phyloP scores from a whole-genome alignment of 2,329 filamentous ascomycete genomes.

The Fusarium sp. region DNA sequence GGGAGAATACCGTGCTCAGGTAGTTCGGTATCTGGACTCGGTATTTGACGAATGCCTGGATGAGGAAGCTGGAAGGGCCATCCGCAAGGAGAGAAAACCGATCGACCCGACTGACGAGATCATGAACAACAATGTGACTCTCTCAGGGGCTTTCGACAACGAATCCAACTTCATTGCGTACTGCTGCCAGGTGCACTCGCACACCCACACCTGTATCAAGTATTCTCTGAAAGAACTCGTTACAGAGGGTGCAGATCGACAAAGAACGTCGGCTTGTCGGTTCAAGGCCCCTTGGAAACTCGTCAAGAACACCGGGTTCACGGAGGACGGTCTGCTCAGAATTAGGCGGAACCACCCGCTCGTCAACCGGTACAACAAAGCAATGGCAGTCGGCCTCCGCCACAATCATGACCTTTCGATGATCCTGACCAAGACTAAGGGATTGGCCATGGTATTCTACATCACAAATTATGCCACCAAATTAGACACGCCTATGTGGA shows the following conservation, averaged over 20 bases:
- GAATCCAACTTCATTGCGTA: conserved; percentile 7
- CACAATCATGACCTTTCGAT: conserved; percentile 24
- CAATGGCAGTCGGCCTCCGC: conserved; percentile 21
- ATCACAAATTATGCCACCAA: conserved; percentile 24
- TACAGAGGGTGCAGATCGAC: background rate
- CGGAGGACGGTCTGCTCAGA: conserved; percentile 10
- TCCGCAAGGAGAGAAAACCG: background rate
- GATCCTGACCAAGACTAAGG: conserved; percentile 15
- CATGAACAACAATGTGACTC: background rate
- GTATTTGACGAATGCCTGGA: background rate
- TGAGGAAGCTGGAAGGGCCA: background rate
- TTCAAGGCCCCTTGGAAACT: conserved; percentile 29
- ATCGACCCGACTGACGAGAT: background rate
- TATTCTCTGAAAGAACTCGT: conserved; percentile 1
- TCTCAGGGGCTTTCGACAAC: no score
- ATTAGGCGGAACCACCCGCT: conserved; percentile 8
- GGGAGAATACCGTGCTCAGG: background rate
- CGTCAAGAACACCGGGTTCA: conserved; percentile 9
- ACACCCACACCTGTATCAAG: conserved; percentile 2
- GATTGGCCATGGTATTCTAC: conserved; percentile 15
- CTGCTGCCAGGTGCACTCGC: conserved; percentile 3
- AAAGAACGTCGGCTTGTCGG: conserved; percentile 12
- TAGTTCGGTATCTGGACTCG: background rate
- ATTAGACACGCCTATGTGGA: conserved; percentile 23
- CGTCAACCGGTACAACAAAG: conserved; percentile 27